phyloP scores from a whole-genome alignment of 768 basidiomycete species.

The Phallus indusiatus region DNA sequence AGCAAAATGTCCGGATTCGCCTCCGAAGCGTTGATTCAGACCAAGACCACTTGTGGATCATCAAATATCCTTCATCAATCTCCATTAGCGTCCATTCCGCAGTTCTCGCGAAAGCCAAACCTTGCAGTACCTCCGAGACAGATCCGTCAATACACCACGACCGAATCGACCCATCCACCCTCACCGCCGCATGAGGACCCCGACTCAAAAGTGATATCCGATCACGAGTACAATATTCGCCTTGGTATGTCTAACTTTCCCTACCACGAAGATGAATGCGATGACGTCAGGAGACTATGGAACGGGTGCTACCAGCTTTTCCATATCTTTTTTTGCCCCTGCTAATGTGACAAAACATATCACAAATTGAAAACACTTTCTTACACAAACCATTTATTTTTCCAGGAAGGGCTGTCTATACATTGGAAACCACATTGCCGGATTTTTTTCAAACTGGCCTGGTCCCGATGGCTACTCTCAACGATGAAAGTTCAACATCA shows the following conservation, averaged over 20 bases:
- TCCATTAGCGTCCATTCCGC: not conserved
- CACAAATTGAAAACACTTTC: too few relatives aligned
- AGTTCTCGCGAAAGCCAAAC: not conserved
- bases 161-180: not conserved
- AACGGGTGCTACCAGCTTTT: constrained; percentile 3
- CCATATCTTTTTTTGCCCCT: not conserved
- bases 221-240: constrained; percentile 70
- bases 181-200: not conserved
- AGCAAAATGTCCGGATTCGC: not conserved
- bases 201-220: constrained; percentile 35
- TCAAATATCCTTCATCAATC: not conserved
- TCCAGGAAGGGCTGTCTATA: constrained; percentile 60
- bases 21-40: not conserved
- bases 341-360: not conserved
- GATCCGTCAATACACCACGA: not conserved
- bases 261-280: not conserved
- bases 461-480: constrained; percentile 27
- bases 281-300: constrained; percentile 24
- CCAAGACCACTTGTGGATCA: not conserved
- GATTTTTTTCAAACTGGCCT: constrained; percentile 64
- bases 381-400: not conserved
- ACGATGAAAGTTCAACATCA: not conserved
- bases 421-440: constrained; percentile 61
- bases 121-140: not conserved
- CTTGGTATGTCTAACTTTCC: constrained; percentile 38